Evolutionary conservation across 2,329 filamentous ascomycete species (phyloP).

Genomic region (Alternaria panax): DNA sequence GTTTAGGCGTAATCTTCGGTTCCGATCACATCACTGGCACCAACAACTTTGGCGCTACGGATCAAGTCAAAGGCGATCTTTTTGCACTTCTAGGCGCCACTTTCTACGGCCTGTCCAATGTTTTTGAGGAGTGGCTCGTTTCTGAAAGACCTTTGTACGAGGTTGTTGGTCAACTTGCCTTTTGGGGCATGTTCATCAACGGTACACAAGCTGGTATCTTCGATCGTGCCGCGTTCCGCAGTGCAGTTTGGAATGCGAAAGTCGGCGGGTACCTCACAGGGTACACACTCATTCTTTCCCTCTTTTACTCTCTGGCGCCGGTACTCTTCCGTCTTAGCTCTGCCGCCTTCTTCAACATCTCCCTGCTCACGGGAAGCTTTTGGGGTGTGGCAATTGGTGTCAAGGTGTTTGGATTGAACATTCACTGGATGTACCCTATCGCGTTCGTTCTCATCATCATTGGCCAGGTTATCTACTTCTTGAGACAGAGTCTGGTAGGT

Average conservation of each 20-base stretch:
- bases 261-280: conserved; percentile 85
- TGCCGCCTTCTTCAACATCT: conserved; percentile 97
- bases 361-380: conserved; percentile 91
- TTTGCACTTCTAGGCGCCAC: conserved; percentile 90
- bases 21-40: conserved; percentile 83
- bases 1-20: conserved; percentile 84
- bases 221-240: conserved; percentile 74
- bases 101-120: conserved; percentile 89
- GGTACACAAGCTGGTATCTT: conserved; percentile 91
- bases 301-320: conserved; percentile 90
- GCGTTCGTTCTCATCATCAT: conserved; percentile 92
- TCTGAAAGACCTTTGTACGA: conserved; percentile 87
- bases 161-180: conserved; percentile 87
- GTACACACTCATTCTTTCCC: conserved; percentile 80
- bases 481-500: conserved; percentile 80
- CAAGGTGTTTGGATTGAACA: conserved; percentile 77
- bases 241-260: conserved; percentile 54
- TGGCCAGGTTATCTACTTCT: conserved; percentile 86
- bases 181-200: conserved; percentile 91
- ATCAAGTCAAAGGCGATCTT: conserved; percentile 88
- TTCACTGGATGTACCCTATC: conserved; percentile 94
- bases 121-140: conserved; percentile 94
- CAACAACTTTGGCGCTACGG: conserved; percentile 71
- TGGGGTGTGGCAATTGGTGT: conserved; percentile 96
- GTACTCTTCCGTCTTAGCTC: conserved; percentile 87